A percentile compares a stretch with the other conserved stretches of the same genome.
Evolutionary conservation across 352 stramenopile genomes (phyloP).

Genomic region (Aphanomyces invadans): DNA sequence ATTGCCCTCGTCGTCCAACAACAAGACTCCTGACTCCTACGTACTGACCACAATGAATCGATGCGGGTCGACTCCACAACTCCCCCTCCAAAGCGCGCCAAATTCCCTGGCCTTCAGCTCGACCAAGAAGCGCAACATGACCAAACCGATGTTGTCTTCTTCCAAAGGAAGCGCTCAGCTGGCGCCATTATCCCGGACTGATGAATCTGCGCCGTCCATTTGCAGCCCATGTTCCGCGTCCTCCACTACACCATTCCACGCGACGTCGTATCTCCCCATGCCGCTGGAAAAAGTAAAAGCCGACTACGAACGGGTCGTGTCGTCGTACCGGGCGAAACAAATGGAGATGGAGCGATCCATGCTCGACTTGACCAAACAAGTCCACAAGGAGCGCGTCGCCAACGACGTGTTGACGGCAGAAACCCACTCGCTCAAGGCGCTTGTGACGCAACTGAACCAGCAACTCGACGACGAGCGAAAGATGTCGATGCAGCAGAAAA

Average conservation of each 20-base stretch:
- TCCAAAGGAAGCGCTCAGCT: slow-evolving; percentile 1
- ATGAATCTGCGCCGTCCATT: slow-evolving; percentile 42
- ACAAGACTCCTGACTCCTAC: not conserved
- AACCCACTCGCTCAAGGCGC: slow-evolving; percentile 34
- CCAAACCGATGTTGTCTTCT: slow-evolving; percentile 15
- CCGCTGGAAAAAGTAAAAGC: slow-evolving; percentile 20
- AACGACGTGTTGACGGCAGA: slow-evolving; percentile 32
- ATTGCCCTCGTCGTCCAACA: not conserved
- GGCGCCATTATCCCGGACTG: slow-evolving; percentile 31
- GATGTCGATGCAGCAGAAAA: slow-evolving; percentile 40
- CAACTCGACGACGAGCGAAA: slow-evolving; percentile 45
- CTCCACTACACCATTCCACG: not conserved
- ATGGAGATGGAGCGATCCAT: slow-evolving; percentile 37
- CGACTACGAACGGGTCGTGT: not conserved
- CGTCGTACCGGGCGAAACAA: not conserved
- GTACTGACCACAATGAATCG: slow-evolving; percentile 46
- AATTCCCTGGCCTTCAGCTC: slow-evolving; percentile 54
- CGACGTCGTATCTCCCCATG: slow-evolving; percentile 25
- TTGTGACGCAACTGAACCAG: slow-evolving; percentile 34
- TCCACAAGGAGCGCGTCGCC: slow-evolving; percentile 33
- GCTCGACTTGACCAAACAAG: slow-evolving; percentile 28
- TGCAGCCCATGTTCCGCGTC: slow-evolving; percentile 22
- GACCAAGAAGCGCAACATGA: slow-evolving; percentile 42
- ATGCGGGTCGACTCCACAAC: slow-evolving; percentile 48
- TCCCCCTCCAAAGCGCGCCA: slow-evolving; percentile 47